Evolutionary conservation across 345 rosid species (phyloP).

Genomic region (Toxicodendron radicans): DNA sequence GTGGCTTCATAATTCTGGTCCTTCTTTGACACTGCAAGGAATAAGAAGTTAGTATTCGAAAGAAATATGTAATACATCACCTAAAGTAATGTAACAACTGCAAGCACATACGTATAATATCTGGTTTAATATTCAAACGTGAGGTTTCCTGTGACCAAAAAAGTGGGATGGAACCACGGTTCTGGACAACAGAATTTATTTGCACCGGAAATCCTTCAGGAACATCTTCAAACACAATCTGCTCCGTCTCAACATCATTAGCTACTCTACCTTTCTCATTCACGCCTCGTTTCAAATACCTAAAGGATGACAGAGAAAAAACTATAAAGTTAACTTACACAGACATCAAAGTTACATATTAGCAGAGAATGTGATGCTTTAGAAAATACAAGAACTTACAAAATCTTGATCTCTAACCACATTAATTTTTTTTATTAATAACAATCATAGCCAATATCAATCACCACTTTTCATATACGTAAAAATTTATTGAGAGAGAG

Average conservation of each 20-base stretch:
- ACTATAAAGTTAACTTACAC: not conserved
- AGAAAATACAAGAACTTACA: not conserved
- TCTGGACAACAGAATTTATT: constrained; percentile 92
- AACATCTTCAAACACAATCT: constrained; percentile 80
- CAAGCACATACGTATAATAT: constrained; percentile 72
- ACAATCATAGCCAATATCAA: not conserved
- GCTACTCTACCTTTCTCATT: constrained; percentile 95
- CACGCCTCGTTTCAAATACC: constrained; percentile 97
- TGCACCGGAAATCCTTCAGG: constrained; percentile 68
- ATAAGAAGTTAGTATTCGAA: constrained; percentile 22
- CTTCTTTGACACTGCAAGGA: constrained; percentile 71
- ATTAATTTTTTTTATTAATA: not conserved
- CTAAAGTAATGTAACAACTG: constrained; percentile 19
- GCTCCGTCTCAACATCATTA: constrained; percentile 99
- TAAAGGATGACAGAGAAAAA: constrained; percentile 27
- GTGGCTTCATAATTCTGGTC: constrained; percentile 93
- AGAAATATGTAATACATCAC: constrained; percentile 7
- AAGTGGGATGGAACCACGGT: constrained; percentile 97
- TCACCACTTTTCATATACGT: constrained; percentile 2
- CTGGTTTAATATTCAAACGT: constrained; percentile 91
- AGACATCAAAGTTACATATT: not conserved
- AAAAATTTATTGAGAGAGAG: not conserved
- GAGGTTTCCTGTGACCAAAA: constrained; percentile 99
- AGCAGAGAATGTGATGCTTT: not conserved
- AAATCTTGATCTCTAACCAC: not conserved